A percentile compares a stretch with the other conserved stretches of the same genome.
These are phyloP conservation scores for Oxytropis ochrocephala DNA, from an alignment of 306 rosid genomes.

Conservation along the genomic window DNA sequence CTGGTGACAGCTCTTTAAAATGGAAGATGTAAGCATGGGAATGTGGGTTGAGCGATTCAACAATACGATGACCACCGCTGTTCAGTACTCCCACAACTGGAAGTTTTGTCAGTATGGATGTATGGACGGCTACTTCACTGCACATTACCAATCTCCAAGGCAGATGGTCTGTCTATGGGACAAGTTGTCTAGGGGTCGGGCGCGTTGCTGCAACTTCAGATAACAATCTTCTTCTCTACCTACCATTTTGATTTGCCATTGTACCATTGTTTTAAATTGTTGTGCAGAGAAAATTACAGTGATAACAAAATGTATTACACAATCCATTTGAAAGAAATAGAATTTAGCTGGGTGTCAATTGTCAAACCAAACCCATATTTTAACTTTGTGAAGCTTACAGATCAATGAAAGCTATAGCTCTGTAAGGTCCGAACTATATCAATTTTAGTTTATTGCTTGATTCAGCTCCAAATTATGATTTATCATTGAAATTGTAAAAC, in stretches of 20 bases:
- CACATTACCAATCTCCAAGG: slow-evolving; percentile 98
- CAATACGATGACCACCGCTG: slow-evolving; percentile 14
- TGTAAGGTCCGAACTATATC: background rate
- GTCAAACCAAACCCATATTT: background rate
- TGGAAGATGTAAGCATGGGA: slow-evolving; percentile 99
- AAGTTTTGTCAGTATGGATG: slow-evolving; percentile 98
- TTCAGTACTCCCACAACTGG: slow-evolving; percentile 94
- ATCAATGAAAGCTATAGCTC: background rate
- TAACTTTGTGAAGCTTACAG: background rate
- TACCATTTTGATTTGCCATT: background rate
- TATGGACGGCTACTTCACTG: slow-evolving; percentile 79
- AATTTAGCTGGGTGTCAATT: background rate
- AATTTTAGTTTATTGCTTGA: background rate
- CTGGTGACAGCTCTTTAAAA: slow-evolving; percentile 74
- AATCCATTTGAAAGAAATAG: slow-evolving; percentile 22
- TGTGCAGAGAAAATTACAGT: background rate
- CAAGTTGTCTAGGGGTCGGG: slow-evolving; percentile 69
- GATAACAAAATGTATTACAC: background rate
- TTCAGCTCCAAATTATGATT: background rate
- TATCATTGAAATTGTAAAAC: no score
- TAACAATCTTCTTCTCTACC: slow-evolving; percentile 17
- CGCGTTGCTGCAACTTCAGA: slow-evolving; percentile 89
- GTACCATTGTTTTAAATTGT: background rate
- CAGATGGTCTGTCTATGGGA: slow-evolving; percentile 96
- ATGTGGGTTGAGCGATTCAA: slow-evolving; percentile 95